Percentiles rank a stretch among this genome's conserved stretches.
These are phyloP conservation scores for Cladorrhinum sp. DNA, from an alignment of 2,329 filamentous ascomycete genomes.

Conservation along the genomic window DNA sequence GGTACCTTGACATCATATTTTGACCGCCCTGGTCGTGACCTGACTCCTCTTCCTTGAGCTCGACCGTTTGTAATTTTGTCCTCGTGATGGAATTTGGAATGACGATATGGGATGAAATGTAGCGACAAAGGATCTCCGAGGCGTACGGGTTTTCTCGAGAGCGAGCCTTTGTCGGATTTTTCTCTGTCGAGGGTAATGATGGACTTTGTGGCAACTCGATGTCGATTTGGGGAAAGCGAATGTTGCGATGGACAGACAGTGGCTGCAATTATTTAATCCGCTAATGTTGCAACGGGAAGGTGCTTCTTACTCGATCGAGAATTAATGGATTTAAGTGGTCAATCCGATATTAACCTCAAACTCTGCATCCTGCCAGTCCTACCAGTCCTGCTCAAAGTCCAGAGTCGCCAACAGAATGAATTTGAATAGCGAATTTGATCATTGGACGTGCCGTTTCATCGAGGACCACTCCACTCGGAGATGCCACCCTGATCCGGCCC, in stretches of 20 bases:
- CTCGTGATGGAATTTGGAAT: background rate
- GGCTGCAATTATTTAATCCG: too few relatives aligned
- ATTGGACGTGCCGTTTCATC: conserved; percentile 2
- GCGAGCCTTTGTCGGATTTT: background rate
- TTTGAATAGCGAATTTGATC: background rate
- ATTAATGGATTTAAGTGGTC: too few relatives aligned
- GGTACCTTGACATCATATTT: background rate
- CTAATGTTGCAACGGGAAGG: too few relatives aligned
- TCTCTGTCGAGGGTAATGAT: too few relatives aligned
- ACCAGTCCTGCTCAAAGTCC: too few relatives aligned
- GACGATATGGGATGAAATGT: background rate
- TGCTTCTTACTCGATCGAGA: too few relatives aligned
- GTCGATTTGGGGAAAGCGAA: too few relatives aligned
- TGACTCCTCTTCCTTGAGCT: background rate
- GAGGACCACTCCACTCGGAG: background rate
- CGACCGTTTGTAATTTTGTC: background rate
- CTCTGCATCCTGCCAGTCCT: too few relatives aligned
- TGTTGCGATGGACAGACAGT: too few relatives aligned
- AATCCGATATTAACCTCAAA: too few relatives aligned
- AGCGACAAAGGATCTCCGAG: background rate
- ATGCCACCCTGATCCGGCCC: conserved; percentile 2
- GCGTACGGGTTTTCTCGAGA: background rate
- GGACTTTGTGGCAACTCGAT: too few relatives aligned
- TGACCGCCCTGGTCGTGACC: background rate
- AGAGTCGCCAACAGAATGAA: background rate